Percentiles rank a stretch among this genome's conserved stretches.
Conservation (phyloP, 345 rosid genomes). For the Firmiana major region DNA sequence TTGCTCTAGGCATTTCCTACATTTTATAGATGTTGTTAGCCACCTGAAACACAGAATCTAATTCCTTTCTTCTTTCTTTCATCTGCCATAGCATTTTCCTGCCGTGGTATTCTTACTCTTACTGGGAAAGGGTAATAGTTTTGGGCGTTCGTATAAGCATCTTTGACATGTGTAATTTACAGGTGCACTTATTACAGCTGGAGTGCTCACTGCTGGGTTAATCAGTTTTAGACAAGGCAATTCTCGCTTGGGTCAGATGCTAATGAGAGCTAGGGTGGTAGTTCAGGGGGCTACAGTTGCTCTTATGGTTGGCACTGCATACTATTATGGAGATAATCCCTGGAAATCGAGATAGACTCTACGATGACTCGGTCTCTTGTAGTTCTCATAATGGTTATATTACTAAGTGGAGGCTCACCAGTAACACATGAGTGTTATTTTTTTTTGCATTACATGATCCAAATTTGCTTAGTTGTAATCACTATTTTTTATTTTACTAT, state of each 20-base stretch:
- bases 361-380: neutral
- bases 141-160: neutral
- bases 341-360: slow-evolving; percentile 43
- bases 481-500: neutral
- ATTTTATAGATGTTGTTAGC: neutral
- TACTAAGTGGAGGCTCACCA: neutral
- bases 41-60: neutral
- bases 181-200: slow-evolving; percentile 92
- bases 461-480: neutral
- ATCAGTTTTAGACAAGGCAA: slow-evolving; percentile 76
- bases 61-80: neutral
- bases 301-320: slow-evolving; percentile 81
- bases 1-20: neutral
- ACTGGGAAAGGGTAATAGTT: neutral
- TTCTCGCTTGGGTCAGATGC: slow-evolving; percentile 63
- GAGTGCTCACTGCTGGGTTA: slow-evolving; percentile 93
- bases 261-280: slow-evolving; percentile 82
- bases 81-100: neutral
- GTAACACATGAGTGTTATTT: neutral
- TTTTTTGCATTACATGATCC: neutral
- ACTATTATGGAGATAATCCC: slow-evolving; percentile 79
- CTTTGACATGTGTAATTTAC: slow-evolving; percentile 18
- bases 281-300: slow-evolving; percentile 88
- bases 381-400: neutral
- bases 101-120: neutral